phyloP scores from a whole-genome alignment of 805 yeast genomes.

The Komagataella pastoris region DNA sequence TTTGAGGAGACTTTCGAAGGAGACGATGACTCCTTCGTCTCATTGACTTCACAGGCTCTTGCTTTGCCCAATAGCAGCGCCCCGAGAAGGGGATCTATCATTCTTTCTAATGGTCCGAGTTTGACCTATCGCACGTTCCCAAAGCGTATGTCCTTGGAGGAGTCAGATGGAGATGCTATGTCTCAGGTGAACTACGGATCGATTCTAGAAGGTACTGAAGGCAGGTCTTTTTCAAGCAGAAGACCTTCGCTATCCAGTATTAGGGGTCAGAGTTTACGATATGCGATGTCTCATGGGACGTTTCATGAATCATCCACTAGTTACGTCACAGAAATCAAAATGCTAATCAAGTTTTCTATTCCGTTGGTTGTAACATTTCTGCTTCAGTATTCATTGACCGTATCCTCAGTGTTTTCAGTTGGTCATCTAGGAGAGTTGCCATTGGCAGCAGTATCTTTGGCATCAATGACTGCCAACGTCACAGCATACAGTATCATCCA shows the following conservation, averaged over 20 bases:
- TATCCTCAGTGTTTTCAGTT: constrained; percentile 67
- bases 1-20: background rate
- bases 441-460: constrained; percentile 63
- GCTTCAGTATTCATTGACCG: constrained; percentile 58
- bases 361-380: constrained; percentile 59
- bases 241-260: background rate
- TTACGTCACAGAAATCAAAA: constrained; percentile 22
- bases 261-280: constrained; percentile 1
- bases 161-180: background rate
- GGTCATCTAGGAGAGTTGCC: constrained; percentile 62
- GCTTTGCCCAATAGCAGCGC: constrained; percentile 1
- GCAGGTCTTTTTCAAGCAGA: background rate
- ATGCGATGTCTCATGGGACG: constrained; percentile 6
- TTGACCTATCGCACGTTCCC: background rate
- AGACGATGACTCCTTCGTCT: background rate
- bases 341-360: constrained; percentile 26
- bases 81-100: constrained; percentile 2
- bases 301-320: constrained; percentile 30
- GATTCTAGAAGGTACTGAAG: background rate
- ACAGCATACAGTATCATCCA: constrained; percentile 64
- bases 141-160: background rate
- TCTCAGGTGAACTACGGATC: background rate
- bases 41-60: background rate
- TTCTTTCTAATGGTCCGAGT: background rate
- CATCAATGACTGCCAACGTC: constrained; percentile 69